phyloP scores from a whole-genome alignment of 768 basidiomycete genomes.

The Tricholoma furcatifolium region DNA sequence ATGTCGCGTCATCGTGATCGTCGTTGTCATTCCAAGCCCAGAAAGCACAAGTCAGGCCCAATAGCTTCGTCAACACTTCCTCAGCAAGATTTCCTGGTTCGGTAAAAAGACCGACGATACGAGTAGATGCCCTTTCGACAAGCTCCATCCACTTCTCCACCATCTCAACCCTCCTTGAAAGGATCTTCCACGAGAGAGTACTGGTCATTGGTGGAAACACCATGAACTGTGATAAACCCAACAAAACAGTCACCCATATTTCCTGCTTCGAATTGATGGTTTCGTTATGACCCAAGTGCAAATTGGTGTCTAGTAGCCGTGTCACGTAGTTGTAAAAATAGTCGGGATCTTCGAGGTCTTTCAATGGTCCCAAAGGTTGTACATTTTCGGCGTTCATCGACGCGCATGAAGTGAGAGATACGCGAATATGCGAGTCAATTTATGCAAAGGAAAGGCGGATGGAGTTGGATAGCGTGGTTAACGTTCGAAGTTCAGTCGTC shows the following conservation, averaged over 20 bases:
- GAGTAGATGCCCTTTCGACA: constrained; percentile 47
- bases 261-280: constrained; percentile 31
- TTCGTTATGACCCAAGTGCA: constrained; percentile 14
- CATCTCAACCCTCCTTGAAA: constrained; percentile 57
- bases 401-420: constrained; percentile 3
- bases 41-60: constrained; percentile 53
- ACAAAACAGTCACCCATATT: constrained; percentile 50
- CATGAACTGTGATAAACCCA: constrained; percentile 52
- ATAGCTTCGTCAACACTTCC: constrained; percentile 48
- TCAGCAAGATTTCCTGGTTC: constrained; percentile 43
- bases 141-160: constrained; percentile 55
- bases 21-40: constrained; percentile 60
- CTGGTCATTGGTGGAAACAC: constrained; percentile 56
- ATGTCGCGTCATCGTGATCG: constrained; percentile 33
- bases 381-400: constrained; percentile 15
- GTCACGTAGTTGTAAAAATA: constrained; percentile 18
- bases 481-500: not conserved
- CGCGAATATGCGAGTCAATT: constrained; percentile 1
- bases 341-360: constrained; percentile 18
- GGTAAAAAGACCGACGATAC: constrained; percentile 50
- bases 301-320: constrained; percentile 15
- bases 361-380: constrained; percentile 11
- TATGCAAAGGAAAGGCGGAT: not conserved
- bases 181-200: constrained; percentile 47
- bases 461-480: not conserved